Percentiles rank a stretch among this genome's conserved stretches.
Conservation (phyloP, 2,329 filamentous ascomycete species). For the Xylaria sp. region DNA sequence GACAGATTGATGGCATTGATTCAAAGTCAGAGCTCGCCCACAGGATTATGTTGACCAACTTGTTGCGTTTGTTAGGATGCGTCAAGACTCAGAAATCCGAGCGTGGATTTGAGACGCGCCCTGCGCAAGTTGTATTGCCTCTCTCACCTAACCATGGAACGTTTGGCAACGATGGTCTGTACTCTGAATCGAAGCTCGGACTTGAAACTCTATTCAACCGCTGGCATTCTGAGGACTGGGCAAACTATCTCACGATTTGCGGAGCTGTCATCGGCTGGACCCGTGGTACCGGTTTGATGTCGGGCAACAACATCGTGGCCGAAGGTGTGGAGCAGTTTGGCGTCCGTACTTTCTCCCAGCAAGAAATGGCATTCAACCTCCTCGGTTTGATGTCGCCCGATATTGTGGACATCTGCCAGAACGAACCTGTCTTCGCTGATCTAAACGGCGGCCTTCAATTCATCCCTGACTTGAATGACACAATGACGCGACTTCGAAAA, state of each 20-base stretch:
- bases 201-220: conserved; percentile 98
- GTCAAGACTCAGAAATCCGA: conserved; percentile 91
- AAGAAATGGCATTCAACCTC: conserved; percentile 99
- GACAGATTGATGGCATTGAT: conserved; percentile 95
- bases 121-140: conserved; percentile 93
- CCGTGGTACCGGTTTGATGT: conserved; percentile 97
- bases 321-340: conserved; percentile 96
- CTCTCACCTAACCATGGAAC: conserved; percentile 98
- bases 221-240: conserved; percentile 98
- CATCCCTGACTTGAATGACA: conserved; percentile 91
- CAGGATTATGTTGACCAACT: conserved; percentile 98
- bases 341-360: conserved; percentile 97
- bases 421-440: conserved; percentile 94
- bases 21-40: conserved; percentile 98
- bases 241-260: conserved; percentile 96
- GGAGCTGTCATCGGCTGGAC: conserved; percentile 99
- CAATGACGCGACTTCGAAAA: conserved; percentile 92
- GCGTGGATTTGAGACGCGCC: conserved; percentile 90
- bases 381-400: conserved; percentile 93
- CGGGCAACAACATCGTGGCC: conserved; percentile 95
- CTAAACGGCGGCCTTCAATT: conserved; percentile 98
- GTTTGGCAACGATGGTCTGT: conserved; percentile 96
- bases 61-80: conserved; percentile 85
- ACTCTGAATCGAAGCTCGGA: conserved; percentile 96
- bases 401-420: conserved; percentile 94